Conservation (phyloP, 192 early-diverging fungal genomes). For the Backusella tarrabulga region DNA sequence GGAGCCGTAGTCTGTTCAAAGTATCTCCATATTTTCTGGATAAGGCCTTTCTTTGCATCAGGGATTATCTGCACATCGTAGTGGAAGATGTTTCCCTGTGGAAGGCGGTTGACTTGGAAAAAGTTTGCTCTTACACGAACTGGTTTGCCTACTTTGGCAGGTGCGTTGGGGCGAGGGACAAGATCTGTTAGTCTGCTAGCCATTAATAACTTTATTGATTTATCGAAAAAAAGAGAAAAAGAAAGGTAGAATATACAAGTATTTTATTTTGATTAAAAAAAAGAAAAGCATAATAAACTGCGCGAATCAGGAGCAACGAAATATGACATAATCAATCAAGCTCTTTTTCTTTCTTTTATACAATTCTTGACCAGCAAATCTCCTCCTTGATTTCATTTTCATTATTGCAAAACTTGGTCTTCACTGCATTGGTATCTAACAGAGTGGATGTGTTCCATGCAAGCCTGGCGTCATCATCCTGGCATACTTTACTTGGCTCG, state of each 20-base stretch:
- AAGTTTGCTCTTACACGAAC: slow-evolving; percentile 65
- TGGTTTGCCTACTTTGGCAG: slow-evolving; percentile 43
- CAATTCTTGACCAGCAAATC: slow-evolving; percentile 43
- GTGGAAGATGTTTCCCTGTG: slow-evolving; percentile 72
- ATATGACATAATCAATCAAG: neutral
- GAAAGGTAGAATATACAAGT: no score
- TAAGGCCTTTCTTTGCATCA: slow-evolving; percentile 29
- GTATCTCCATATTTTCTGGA: slow-evolving; percentile 54
- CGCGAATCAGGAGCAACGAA: no score
- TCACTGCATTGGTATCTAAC: neutral
- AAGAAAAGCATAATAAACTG: slow-evolving; percentile 11
- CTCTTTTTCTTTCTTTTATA: neutral
- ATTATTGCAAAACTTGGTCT: slow-evolving; percentile 14
- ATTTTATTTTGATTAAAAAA: neutral
- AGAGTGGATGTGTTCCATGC: neutral
- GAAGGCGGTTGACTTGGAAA: slow-evolving; percentile 70
- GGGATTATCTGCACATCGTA: slow-evolving; percentile 83
- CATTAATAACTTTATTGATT: neutral
- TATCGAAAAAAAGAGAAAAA: no score
- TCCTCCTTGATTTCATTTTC: slow-evolving; percentile 34
- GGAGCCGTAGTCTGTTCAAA: slow-evolving; percentile 52
- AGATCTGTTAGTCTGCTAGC: slow-evolving; percentile 42
- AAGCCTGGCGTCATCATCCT: neutral
- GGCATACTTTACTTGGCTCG: slow-evolving; percentile 24
- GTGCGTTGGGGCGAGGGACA: slow-evolving; percentile 36